Base-by-base conservation (phyloP, 768 basidiomycete species). In the Clitopilus hobsonii region DNA sequence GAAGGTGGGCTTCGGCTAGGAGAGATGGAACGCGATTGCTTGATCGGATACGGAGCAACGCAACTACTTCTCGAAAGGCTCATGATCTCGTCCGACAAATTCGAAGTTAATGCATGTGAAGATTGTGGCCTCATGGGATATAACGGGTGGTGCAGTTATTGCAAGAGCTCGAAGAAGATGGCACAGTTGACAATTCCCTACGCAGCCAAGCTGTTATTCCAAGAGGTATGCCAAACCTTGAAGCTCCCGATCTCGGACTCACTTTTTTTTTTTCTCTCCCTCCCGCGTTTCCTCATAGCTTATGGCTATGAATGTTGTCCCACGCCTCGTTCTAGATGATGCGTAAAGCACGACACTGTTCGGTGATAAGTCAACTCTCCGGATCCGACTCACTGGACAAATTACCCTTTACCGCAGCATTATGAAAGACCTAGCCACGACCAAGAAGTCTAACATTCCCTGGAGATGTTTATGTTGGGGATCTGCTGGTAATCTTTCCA, bases 11-110 rank as follows among this genome's bases (percentile, higher is more conserved):
- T 99, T 59, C 91, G 97, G 47, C 77, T 99, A 14, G 97, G 97
- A 50, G 97, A 99, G 74, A 99, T 99, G 97, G 97, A 99, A 67
- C 88, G 97, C 47, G 97, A 99, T 72, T 99, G 97, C 69, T 77
- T 98, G 38, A 96, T 98, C 64, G 97, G 96, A 36, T 92, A 99
- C 63, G 97, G 97, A n/a, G 97, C 97, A 8, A 96, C 95, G 0
- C 96, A 98, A 64, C 80, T 99, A 45, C 75, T 99, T 28, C 84
- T 99, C 2, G 97, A 99, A 71, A 89, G 97, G 23, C 80, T 99
- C 14, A 99, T 99, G 97, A 95, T 98, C 57, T 98, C 96, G 5
- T 97, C 94, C 22, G 97, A 99, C 73, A 92, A 92, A 64, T 99
- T 98, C 65, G 92, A 97, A 69, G 92, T 97, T 52, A 91, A 96